Conservation (phyloP, 1,139 yeast species). For the Suhomyces taliae region DNA sequence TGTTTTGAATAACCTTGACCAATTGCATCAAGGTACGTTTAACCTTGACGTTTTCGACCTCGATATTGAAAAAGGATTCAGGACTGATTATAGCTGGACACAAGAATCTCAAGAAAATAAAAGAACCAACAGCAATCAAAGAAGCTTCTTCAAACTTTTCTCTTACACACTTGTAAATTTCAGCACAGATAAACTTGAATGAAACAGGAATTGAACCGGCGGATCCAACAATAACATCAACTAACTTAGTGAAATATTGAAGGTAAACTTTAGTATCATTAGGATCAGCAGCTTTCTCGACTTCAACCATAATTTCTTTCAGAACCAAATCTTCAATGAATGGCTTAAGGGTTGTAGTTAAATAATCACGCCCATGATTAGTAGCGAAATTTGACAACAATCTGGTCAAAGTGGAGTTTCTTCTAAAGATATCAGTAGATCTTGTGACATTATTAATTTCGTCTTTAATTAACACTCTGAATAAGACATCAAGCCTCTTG, state of each 20-base stretch:
- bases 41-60: conserved; percentile 46
- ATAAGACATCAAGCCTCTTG: conserved; percentile 53
- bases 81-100: conserved; percentile 95
- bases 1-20: conserved; percentile 82
- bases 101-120: conserved; percentile 76
- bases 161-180: conserved; percentile 64
- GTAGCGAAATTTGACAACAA: conserved; percentile 71
- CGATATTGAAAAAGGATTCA: conserved; percentile 57
- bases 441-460: conserved; percentile 64
- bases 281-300: conserved; percentile 53
- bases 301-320: conserved; percentile 58
- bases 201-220: conserved; percentile 65
- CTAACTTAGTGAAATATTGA: conserved; percentile 55
- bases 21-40: conserved; percentile 76
- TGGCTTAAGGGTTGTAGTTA: conserved; percentile 55
- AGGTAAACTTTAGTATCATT: conserved; percentile 54
- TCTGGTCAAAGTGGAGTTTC: conserved; percentile 82
- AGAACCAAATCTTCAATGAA: conserved; percentile 52
- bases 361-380: conserved; percentile 60
- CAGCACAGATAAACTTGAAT: conserved; percentile 71
- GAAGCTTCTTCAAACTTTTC: conserved; percentile 69
- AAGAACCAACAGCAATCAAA: conserved; percentile 80
- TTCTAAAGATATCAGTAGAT: conserved; percentile 71
- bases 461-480: conserved; percentile 55
- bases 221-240: conserved; percentile 62